Base-by-base conservation (phyloP, 1,139 yeast genomes). In the Wickerhamomyces sp. region DNA sequence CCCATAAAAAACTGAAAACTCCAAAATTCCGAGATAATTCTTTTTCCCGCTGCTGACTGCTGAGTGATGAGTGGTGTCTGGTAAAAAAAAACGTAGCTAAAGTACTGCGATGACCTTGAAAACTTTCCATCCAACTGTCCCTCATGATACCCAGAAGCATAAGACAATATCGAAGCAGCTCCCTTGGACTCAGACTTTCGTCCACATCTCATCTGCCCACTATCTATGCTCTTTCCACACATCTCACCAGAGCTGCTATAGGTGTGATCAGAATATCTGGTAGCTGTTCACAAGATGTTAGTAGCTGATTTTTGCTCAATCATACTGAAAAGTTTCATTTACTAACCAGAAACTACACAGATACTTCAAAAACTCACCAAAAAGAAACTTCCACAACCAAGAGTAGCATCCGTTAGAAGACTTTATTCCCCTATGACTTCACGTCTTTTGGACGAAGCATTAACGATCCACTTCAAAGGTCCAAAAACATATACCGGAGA, bases 401-500 rank as follows among this genome's bases (percentile, higher is more conserved):
- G 94, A 50, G 47, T 60, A 2, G 81, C 95, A 1, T 66, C 76
- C 15, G 72, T 88, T 9, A 66, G 88, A 31, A 76, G 69, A 48
- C 60, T 85, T 0, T 78, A 72, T 51, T 62, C 69, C 10, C 75
- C 81, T 14, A 37, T 57, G 2, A 50, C 66, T 0, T 61, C 64
- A 0, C 51, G 61, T 2, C 55, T 88, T 1, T 66, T 93, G 5
- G 99, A 93, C 64, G 85, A 86, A 53, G 88, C 96, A 0, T 64
- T 93, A 26, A 72, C 86, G 0, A 57, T 90, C 2, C 84, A 68
- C 57, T 90, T 91, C 64, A 64, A 77, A 26, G 78, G 76, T 1
- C 98, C 98, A 0, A 69, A 72, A n/a, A 84, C 96, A 0, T 94
- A 84, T 58, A 93, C 98, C 0, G 99, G 99, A 1, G 98, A 93